Evolutionary conservation across 2,329 filamentous ascomycete genomes (phyloP).

Genomic region (Huntiella omanensis): DNA sequence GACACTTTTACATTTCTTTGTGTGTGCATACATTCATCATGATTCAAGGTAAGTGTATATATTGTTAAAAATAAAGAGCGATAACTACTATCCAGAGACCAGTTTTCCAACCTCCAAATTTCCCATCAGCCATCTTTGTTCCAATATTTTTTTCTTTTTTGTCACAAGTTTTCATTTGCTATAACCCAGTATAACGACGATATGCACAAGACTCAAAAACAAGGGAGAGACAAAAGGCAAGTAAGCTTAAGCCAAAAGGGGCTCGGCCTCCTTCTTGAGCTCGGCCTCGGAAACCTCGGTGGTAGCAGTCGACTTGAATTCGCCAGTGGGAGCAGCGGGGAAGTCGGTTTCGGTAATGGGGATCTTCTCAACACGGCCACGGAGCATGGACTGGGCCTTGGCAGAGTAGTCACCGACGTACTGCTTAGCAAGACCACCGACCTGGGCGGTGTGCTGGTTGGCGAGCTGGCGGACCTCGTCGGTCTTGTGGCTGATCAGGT

Average conservation of each 20-base stretch:
- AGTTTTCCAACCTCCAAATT: neutral
- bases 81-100: too few species aligned
- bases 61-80: too few species aligned
- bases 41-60: too few species aligned
- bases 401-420: slow-evolving; percentile 48
- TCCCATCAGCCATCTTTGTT: neutral
- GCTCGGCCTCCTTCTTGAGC: slow-evolving; percentile 11
- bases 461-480: slow-evolving; percentile 41
- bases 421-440: slow-evolving; percentile 45
- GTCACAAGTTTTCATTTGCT: too few species aligned
- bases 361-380: slow-evolving; percentile 27
- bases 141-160: neutral
- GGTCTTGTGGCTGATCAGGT: slow-evolving; percentile 43
- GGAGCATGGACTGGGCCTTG: slow-evolving; percentile 47
- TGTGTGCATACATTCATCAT: neutral
- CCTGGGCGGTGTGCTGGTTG: slow-evolving; percentile 43
- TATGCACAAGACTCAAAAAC: neutral
- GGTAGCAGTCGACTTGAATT: slow-evolving; percentile 18
- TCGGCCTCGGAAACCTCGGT: slow-evolving; percentile 22
- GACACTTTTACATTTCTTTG: neutral
- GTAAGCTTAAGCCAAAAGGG: slow-evolving; percentile 4
- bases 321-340: slow-evolving; percentile 21
- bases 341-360: slow-evolving; percentile 20
- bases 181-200: neutral
- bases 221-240: neutral